Evolutionary conservation across 139 green algal species (phyloP).

Genomic region (Micractinium conductrix): DNA sequence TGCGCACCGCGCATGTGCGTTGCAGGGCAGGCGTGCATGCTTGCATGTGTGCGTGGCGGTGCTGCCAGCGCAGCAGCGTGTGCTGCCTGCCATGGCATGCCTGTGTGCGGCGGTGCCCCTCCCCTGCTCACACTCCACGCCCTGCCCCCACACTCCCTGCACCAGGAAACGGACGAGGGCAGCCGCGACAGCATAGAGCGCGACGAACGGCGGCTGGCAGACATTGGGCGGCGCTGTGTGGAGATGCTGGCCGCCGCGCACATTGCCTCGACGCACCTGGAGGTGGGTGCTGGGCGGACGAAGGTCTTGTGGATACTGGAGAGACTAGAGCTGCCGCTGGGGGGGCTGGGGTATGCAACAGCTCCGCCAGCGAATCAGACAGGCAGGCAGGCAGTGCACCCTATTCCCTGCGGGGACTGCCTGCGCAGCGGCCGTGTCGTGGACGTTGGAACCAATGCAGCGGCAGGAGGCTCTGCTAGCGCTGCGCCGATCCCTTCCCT

Average conservation of each 20-base stretch:
- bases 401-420: too few species aligned
- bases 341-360: too few species aligned
- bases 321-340: too few species aligned
- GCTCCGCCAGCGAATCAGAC: too few species aligned
- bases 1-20: constrained; percentile 18
- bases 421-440: too few species aligned
- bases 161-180: constrained; percentile 60
- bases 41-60: not conserved
- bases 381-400: too few species aligned
- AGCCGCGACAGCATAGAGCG: constrained; percentile 81
- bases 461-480: too few species aligned
- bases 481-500: too few species aligned
- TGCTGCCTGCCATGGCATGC: not conserved
- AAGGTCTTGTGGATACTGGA: too few species aligned
- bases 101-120: not conserved
- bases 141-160: not conserved
- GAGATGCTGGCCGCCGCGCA: constrained; percentile 94
- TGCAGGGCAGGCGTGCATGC: not conserved
- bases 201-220: constrained; percentile 91
- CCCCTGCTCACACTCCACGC: not conserved
- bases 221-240: constrained; percentile 88
- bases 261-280: constrained; percentile 76
- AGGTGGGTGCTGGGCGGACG: too few species aligned
- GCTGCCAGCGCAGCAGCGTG: not conserved
- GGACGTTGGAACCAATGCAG: too few species aligned